A percentile compares a stretch with the other conserved stretches of the same genome.
Conservation (phyloP, 768 basidiomycete genomes). For the Phylloporus sp. region DNA sequence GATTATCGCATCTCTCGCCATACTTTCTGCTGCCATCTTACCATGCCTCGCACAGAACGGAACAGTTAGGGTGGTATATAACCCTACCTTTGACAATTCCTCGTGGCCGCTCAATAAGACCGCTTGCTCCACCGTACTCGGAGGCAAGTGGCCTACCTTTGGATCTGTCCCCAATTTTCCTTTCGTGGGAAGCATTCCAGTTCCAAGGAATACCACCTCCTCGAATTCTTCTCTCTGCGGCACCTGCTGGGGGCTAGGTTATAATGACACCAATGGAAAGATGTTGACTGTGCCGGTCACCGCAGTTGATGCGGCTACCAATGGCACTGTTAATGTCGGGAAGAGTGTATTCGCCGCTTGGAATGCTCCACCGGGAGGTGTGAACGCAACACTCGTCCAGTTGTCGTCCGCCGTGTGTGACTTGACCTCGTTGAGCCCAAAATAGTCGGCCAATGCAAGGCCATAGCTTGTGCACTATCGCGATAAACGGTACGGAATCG, state of each 20-base stretch:
- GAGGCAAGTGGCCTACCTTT: constrained; percentile 30
- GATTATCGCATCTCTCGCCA: not conserved
- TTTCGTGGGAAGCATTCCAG: constrained; percentile 28
- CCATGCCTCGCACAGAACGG: not conserved
- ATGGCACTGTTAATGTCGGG: not conserved
- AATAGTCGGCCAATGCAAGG: too few species aligned
- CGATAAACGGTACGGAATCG: not conserved
- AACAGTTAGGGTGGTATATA: not conserved
- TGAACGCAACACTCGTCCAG: too few species aligned
- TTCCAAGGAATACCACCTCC: too few species aligned
- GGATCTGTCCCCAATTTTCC: constrained; percentile 32
- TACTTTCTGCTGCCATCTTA: not conserved
- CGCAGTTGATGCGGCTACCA: constrained; percentile 1
- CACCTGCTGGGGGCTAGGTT: constrained; percentile 42
- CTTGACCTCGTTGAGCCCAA: too few species aligned
- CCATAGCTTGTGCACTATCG: too few species aligned
- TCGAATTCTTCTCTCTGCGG: constrained; percentile 55
- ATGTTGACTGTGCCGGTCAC: not conserved
- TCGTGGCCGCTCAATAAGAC: constrained; percentile 23
- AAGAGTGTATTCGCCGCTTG: not conserved
- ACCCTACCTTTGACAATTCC: not conserved
- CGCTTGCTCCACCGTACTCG: constrained; percentile 18
- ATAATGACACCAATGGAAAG: not conserved
- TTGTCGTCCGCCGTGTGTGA: too few species aligned
- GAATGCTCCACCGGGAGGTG: not conserved